Evolutionary conservation across 176 grass and related monocot species (phyloP), one percentile per base, ranked within the genome.

Genomic region (Miscanthus lutarioriparius): DNA sequence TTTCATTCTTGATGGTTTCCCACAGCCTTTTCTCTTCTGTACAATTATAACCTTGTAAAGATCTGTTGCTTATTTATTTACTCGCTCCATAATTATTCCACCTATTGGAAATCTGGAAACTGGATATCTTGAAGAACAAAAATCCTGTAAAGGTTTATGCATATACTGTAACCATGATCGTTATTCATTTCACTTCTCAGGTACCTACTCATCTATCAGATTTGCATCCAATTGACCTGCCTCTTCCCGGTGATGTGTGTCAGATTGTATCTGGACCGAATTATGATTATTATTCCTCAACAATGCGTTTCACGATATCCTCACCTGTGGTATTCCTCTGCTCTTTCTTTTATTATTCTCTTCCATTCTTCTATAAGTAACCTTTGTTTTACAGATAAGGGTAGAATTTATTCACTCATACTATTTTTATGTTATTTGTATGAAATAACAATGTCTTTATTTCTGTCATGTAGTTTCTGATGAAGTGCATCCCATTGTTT

Each of bases 241-340:
- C 93, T 88, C 93, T 98, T 88, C 96, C 96, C 36, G 63, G 58
- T 84, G 89, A 98, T 80, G 95, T 93, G 64, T 98, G 92, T 19
- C 92, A 98, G 91, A 93, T 98, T 81, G 53, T 90, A 74, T 80
- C 91, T 62, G 95, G 95, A 20, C 89, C 89, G 9, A 98, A 98
- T 91, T 98, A 98, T 72, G 93, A 98, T 62, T 95, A 93, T 58
- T 82, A 85, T 85, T 95, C 92, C 22, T 98, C 96, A 77, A 90
- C 80, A 70, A 93, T 95, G 93, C 89, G 91, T 72, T 98, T 93
- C 83, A 93, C 82, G 74, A 90, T 98, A 90, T 95, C 93, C 25
- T 98, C 96, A 76, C 96, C 96, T 17, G 89, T 98, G 93, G 93
- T 98, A 83, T 48, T 5, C 76, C 1, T 78, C 62, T 43, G 23